phyloP scores from a whole-genome alignment of 2,329 filamentous ascomycete genomes.

The Didymella pomorum region DNA sequence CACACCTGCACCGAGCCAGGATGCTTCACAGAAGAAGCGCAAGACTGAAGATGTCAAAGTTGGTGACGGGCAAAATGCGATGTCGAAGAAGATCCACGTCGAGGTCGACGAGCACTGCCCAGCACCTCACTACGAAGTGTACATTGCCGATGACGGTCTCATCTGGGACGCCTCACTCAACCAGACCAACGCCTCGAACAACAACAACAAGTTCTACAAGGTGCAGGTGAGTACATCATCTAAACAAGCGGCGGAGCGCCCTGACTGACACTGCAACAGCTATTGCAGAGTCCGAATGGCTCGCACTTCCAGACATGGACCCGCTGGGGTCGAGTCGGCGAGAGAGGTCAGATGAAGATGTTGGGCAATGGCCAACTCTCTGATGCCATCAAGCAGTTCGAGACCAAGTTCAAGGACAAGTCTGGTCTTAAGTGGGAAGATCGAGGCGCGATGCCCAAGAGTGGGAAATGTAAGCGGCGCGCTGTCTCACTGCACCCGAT shows the following conservation, averaged over 20 bases:
- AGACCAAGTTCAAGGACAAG: slow-evolving; percentile 67
- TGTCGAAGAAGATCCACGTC: slow-evolving; percentile 53
- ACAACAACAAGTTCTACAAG: slow-evolving; percentile 86
- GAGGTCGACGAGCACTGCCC: slow-evolving; percentile 58
- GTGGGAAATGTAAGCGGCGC: slow-evolving; percentile 61
- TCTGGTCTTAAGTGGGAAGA: slow-evolving; percentile 62
- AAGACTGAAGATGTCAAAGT: slow-evolving; percentile 44
- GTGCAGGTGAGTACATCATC: slow-evolving; percentile 63
- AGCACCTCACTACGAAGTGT: slow-evolving; percentile 59
- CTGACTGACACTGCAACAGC: slow-evolving; percentile 25
- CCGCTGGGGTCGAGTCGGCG: slow-evolving; percentile 79
- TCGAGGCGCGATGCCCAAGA: slow-evolving; percentile 63
- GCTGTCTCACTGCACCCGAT: no score
- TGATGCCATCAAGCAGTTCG: slow-evolving; percentile 56
- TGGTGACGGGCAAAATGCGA: slow-evolving; percentile 56
- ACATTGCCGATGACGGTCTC: slow-evolving; percentile 69
- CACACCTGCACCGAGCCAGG: slow-evolving; percentile 20
- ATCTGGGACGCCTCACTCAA: slow-evolving; percentile 84
- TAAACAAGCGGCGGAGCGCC: background rate
- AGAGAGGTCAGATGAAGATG: slow-evolving; percentile 56
- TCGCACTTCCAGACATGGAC: slow-evolving; percentile 70
- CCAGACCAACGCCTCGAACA: slow-evolving; percentile 73
- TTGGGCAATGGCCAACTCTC: slow-evolving; percentile 52
- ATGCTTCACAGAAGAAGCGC: slow-evolving; percentile 31
- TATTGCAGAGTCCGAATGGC: slow-evolving; percentile 41